phyloP scores from a whole-genome alignment of 2,329 filamentous ascomycete species.

The Nannizziopsis barbatae region DNA sequence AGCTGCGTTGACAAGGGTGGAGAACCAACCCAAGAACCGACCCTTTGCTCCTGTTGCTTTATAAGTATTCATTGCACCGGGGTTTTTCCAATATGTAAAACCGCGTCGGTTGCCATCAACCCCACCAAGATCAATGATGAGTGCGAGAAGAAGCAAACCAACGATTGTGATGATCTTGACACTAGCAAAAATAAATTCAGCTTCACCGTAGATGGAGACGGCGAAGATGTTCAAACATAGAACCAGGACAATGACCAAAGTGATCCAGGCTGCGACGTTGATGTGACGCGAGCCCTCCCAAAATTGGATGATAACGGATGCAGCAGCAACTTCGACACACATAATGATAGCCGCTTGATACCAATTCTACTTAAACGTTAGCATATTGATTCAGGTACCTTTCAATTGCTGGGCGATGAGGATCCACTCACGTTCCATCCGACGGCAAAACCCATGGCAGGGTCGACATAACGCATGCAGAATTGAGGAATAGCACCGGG shows the following conservation, averaged over 20 bases:
- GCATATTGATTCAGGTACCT: background rate
- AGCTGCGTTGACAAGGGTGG: conserved; percentile 34
- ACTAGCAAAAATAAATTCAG: conserved; percentile 43
- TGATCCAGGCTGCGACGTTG: conserved; percentile 34
- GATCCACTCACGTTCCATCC: conserved; percentile 45
- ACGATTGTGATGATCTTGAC: conserved; percentile 42
- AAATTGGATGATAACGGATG: conserved; percentile 51
- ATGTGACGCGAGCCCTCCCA: conserved; percentile 39
- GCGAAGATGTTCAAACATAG: conserved; percentile 52
- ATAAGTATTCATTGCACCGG: conserved; percentile 57
- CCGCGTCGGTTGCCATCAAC: conserved; percentile 49
- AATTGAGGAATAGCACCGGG: conserved; percentile 40
- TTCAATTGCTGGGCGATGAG: conserved; percentile 42
- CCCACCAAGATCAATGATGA: conserved; percentile 52
- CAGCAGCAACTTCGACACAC: conserved; percentile 50
- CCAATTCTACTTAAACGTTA: conserved; percentile 22
- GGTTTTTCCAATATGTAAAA: conserved; percentile 58
- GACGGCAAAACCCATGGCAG: conserved; percentile 39
- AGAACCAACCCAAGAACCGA: conserved; percentile 52
- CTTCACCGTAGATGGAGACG: conserved; percentile 39
- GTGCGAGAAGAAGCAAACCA: conserved; percentile 35
- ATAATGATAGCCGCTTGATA: conserved; percentile 26
- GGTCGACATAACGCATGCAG: conserved; percentile 35
- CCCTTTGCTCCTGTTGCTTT: conserved; percentile 49
- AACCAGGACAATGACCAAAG: conserved; percentile 48